A percentile compares a stretch with the other conserved stretches of the same genome.
These are phyloP conservation scores for Fraxinus platypoda DNA, from an alignment of 305 asterid genomes.

Conservation along the genomic window DNA sequence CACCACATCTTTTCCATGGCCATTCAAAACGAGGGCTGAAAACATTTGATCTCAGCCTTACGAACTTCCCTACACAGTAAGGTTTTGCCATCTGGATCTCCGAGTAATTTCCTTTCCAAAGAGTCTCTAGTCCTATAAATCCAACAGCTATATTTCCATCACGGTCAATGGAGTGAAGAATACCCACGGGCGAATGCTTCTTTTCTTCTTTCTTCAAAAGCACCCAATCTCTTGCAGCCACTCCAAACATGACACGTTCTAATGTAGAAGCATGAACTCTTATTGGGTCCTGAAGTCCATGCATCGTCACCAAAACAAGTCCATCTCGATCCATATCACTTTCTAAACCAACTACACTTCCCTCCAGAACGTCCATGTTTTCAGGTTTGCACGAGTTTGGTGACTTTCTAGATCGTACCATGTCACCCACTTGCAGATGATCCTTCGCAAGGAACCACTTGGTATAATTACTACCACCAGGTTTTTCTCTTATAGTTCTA, in stretches of 20 bases:
- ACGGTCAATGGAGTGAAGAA: constrained; percentile 63
- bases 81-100: constrained; percentile 89
- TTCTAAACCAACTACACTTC: constrained; percentile 76
- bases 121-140: constrained; percentile 69
- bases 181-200: constrained; percentile 79
- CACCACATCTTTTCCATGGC: constrained; percentile 65
- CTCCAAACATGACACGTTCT: constrained; percentile 77
- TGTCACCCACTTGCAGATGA: constrained; percentile 74
- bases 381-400: constrained; percentile 62
- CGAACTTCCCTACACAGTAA: constrained; percentile 65
- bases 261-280: constrained; percentile 63
- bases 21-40: constrained; percentile 79
- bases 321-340: constrained; percentile 65
- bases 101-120: constrained; percentile 67
- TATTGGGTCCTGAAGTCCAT: constrained; percentile 74
- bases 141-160: constrained; percentile 70
- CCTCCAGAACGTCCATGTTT: constrained; percentile 77
- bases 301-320: constrained; percentile 75
- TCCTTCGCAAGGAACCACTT: constrained; percentile 88
- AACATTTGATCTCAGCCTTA: constrained; percentile 54
- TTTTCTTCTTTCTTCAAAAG: constrained; percentile 62
- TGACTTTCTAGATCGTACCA: constrained; percentile 73
- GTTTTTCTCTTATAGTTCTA: constrained; percentile 48
- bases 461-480: constrained; percentile 50
- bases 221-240: constrained; percentile 92